Evolutionary conservation across 257 asterid genomes (phyloP).

Genomic region (Nicotiana knightiana): DNA sequence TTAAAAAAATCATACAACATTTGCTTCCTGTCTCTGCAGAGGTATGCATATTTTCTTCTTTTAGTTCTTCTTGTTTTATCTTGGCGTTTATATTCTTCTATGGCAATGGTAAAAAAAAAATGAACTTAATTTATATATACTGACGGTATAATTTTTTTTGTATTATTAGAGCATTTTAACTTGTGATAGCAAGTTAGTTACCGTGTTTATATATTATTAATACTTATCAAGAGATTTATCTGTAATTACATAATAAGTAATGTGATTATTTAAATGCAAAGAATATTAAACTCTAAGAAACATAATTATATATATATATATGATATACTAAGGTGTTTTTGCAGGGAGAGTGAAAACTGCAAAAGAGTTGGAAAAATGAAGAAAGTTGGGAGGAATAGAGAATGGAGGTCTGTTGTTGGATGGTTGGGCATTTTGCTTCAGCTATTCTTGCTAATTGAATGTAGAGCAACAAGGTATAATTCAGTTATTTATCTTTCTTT

Average conservation of each 20-base stretch:
- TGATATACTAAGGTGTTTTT: neutral
- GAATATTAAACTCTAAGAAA: neutral
- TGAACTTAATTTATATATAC: neutral
- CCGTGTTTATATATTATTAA: neutral
- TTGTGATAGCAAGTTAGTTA: neutral
- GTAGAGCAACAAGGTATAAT: conserved; percentile 5
- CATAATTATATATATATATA: neutral
- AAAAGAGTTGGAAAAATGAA: neutral
- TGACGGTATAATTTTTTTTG: too few relatives aligned
- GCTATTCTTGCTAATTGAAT: conserved; percentile 14
- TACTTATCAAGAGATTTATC: neutral
- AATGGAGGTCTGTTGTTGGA: neutral
- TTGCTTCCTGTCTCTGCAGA: neutral
- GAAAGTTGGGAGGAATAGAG: conserved; percentile 5
- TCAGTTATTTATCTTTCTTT: neutral
- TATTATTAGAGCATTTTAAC: neutral
- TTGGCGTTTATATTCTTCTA: neutral
- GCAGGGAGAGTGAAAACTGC: neutral
- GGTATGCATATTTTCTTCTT: neutral
- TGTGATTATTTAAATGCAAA: neutral
- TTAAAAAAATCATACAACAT: neutral
- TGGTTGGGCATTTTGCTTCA: conserved; percentile 12
- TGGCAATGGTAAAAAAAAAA: neutral
- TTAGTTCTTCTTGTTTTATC: neutral
- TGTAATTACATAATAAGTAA: neutral